phyloP scores from a whole-genome alignment of 768 basidiomycete species.

The Tylopilus balloui region DNA sequence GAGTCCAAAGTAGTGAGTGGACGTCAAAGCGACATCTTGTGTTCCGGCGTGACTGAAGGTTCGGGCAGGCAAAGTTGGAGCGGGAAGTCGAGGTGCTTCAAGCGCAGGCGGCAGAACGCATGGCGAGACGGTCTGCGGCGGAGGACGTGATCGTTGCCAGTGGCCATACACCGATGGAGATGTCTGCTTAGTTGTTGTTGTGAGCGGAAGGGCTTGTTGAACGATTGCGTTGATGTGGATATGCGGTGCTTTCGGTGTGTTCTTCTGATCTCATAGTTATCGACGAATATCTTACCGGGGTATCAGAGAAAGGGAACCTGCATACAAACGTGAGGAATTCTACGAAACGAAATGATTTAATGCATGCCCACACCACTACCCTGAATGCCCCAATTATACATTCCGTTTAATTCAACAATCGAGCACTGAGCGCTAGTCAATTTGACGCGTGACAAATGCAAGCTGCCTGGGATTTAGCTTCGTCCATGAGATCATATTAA shows the following conservation, averaged over 20 bases:
- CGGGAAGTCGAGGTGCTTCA: constrained; percentile 56
- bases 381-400: too few species aligned
- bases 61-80: constrained; percentile 48
- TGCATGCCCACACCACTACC: too few species aligned
- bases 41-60: neutral
- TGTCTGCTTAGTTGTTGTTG: constrained; percentile 12
- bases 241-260: neutral
- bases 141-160: constrained; percentile 30
- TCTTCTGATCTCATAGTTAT: neutral
- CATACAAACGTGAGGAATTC: too few species aligned
- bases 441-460: too few species aligned
- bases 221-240: neutral
- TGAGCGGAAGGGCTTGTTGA: too few species aligned
- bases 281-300: too few species aligned
- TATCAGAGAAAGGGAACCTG: too few species aligned
- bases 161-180: constrained; percentile 30
- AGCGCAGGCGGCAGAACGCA: constrained; percentile 44
- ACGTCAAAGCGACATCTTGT: neutral
- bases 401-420: too few species aligned
- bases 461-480: too few species aligned
- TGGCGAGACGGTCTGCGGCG: constrained; percentile 29
- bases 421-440: too few species aligned
- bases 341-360: too few species aligned
- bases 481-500: too few species aligned
- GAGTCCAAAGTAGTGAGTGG: constrained; percentile 51